Base-by-base conservation (phyloP, 106 monocot genomes). In the Acorus gramineus region DNA sequence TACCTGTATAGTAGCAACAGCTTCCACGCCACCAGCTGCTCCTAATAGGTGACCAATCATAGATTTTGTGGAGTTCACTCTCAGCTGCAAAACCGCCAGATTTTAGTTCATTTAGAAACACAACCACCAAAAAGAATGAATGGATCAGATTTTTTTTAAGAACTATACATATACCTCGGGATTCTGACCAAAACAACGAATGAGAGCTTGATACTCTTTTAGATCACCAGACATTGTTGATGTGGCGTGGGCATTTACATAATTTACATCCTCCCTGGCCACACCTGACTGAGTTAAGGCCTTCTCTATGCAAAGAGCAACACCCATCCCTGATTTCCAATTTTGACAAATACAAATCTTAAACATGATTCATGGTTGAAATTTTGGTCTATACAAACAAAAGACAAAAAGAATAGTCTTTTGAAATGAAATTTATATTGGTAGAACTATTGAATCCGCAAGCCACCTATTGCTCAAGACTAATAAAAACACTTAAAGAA, bases 201-300 rank as follows among this genome's bases (percentile, higher is more conserved):
- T 61, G 3, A 96, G 84, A 69, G 96, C 96, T 64, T 91, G 74
- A 52, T 85, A 96, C 63, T 96, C 96, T 68, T 91, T 96, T 63
- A 96, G 50, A 73, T 96, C 96, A 59, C 96, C 96, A 52, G 87
- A 67, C 42, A 54, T 85, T 63, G 96, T 96, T 50, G 96, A 96
- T 61, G 96, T 96, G 66, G 96, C 96, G 79, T 96, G 96, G 53
- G 96, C 96, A 87, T 96, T 96, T 44, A 96, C 79, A 69, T 96
- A 96, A 69, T 96, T 96, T 43, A 96, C 79, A 63, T 91, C 91
- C 74, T 96, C 96, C 72, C 65, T 91, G 45, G 84, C 66, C n/a
- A 96, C 77, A 50, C 87, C 91, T 42, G 87, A 76, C 78, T 91
- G 80, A 64, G 74, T 62, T 62, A 96, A 68, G 50, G 96, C 90